These are phyloP conservation scores for Digitaria exilis DNA, from an alignment of 202 grass and related monocot genomes.

Conservation along the genomic window DNA sequence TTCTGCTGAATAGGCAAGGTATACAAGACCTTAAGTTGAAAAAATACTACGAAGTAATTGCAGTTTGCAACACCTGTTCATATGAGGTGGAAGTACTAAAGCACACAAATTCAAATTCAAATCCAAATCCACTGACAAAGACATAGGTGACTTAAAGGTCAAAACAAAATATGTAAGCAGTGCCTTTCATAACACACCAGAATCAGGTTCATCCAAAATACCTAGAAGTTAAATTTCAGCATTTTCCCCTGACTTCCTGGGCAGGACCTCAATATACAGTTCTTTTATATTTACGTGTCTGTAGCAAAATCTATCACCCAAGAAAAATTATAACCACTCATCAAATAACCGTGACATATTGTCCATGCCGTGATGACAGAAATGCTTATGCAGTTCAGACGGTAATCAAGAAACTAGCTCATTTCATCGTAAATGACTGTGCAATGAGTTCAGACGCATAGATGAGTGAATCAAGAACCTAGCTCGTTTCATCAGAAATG, in stretches of 20 bases:
- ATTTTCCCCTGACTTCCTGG: background rate
- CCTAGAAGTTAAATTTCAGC: background rate
- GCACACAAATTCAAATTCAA: background rate
- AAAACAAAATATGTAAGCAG: background rate
- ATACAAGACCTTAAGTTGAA: background rate
- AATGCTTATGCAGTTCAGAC: background rate
- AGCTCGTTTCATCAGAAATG: background rate
- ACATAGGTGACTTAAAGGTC: background rate
- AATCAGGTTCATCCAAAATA: background rate
- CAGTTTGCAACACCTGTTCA: background rate
- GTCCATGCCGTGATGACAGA: background rate
- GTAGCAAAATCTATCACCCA: background rate
- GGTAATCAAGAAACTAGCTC: background rate
- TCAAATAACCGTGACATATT: background rate
- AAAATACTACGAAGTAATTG: background rate
- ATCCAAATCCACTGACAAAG: background rate
- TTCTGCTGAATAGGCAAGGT: background rate
- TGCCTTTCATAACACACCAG: background rate
- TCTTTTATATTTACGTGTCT: background rate
- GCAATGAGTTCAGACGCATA: background rate
- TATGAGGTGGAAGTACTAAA: background rate
- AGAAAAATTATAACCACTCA: background rate
- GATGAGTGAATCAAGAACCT: background rate
- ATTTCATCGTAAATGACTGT: background rate
- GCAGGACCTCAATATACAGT: background rate